Base-by-base conservation (phyloP, 352 stramenopile species). In the Globisporangium canariense region DNA sequence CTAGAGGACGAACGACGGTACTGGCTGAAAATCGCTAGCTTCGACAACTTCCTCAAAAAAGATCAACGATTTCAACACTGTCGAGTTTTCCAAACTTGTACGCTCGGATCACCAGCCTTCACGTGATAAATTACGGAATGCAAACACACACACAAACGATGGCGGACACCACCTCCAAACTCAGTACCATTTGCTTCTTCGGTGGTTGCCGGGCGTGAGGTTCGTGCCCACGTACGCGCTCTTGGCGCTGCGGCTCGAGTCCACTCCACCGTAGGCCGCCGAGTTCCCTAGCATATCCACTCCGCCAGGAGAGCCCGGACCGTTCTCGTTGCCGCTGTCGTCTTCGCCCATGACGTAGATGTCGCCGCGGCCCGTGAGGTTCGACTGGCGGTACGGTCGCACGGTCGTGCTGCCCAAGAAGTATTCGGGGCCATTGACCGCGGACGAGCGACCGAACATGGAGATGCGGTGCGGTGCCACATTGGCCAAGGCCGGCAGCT, bases 171-270 rank as follows among this genome's bases (percentile, higher is more conserved):
- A 14, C 36, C 8, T 34, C 5, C 2, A 34, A 34, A 34, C 30
- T 41, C 36, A 41, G 36, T 14, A 41, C 36, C 36, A 41, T 18
- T 32, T 32, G 52, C 16, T n/a, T n/a, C 43, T 46, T 41, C 36
- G 36, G 18, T 28, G 2, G 32, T 46, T 58, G 52, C 52, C 32
- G 4, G 52, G 52, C 18, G 52, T 58, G 32, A 58, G 52, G 32
- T 40, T 58, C 30, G 34, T 34, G 32, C 52, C 22, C 16, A 40
- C 13, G 52, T 58, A 58, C 18, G 20, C 32, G 7, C 16, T 32
- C 32, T 58, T 58, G 52, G 52, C 52, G n/a, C 52, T 58, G 16
- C 52, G 52, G 52, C 40, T 58, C 32, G 52, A 58, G 52, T 58
- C 30, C 30, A 34, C 30, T 10, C 40, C 14, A 9, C 13, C n/a